These are phyloP conservation scores for Bocquillonia castaneifolia DNA, from an alignment of 441 rosid genomes.

Conservation along the genomic window DNA sequence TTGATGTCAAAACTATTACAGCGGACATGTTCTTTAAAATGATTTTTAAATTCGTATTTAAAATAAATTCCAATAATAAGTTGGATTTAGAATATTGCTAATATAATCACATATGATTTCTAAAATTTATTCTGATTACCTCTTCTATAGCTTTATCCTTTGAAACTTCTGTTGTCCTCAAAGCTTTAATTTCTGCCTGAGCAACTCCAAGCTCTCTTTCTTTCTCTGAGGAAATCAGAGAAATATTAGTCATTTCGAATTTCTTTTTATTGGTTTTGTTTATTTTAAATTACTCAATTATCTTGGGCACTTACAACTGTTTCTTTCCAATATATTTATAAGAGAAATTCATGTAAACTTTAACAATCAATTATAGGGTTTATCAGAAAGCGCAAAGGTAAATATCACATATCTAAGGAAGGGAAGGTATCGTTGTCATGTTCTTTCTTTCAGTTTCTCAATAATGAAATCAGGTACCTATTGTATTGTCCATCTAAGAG, in stretches of 20 bases:
- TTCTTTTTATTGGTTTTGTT: background rate
- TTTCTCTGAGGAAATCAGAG: conserved; percentile 40
- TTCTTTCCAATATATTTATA: background rate
- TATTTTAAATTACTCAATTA: background rate
- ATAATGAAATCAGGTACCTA: background rate
- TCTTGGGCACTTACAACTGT: background rate
- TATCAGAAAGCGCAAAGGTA: background rate
- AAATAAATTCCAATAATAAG: too few species aligned
- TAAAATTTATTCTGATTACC: conserved; percentile 50
- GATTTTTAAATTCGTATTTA: too few species aligned
- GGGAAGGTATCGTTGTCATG: background rate
- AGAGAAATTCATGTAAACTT: background rate
- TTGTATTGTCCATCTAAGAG: background rate
- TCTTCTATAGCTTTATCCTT: conserved; percentile 64
- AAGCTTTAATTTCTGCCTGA: conserved; percentile 57
- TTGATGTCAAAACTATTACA: too few species aligned
- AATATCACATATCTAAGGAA: background rate
- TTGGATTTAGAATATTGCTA: too few species aligned
- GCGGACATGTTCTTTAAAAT: too few species aligned
- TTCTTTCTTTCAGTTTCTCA: background rate
- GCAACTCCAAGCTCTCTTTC: conserved; percentile 50
- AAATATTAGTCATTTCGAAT: background rate
- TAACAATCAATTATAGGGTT: background rate
- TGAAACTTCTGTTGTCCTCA: conserved; percentile 53
- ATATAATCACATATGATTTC: too few species aligned